Conservation (phyloP, 1,284 basidiomycete species). For the Cryptococcus sp. region DNA sequence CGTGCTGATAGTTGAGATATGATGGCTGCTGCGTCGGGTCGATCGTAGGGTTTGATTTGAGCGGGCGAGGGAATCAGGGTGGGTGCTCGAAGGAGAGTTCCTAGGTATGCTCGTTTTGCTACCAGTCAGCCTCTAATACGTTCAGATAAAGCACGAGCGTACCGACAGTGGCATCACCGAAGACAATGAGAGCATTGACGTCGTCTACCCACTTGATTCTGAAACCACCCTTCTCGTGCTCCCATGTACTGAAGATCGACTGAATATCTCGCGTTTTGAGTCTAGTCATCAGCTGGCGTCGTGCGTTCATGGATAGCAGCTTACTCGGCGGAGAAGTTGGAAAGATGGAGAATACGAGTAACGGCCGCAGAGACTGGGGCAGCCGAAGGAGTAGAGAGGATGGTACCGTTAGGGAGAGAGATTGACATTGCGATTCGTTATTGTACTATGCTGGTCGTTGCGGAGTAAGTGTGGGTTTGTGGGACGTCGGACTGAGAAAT, state of each 20-base stretch:
- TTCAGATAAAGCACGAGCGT: slow-evolving; percentile 23
- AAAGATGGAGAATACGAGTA: slow-evolving; percentile 87
- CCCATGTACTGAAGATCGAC: slow-evolving; percentile 83
- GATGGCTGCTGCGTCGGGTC: slow-evolving; percentile 83
- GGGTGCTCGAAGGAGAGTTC: slow-evolving; percentile 76
- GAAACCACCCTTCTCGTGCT: slow-evolving; percentile 80
- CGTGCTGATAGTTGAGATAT: slow-evolving; percentile 77
- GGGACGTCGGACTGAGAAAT: too few relatives aligned
- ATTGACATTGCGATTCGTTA: slow-evolving; percentile 34
- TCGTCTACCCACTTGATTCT: slow-evolving; percentile 99
- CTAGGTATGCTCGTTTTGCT: slow-evolving; percentile 93
- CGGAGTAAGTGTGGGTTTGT: too few relatives aligned
- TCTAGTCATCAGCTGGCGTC: slow-evolving; percentile 18
- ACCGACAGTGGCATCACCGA: slow-evolving; percentile 59
- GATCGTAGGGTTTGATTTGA: slow-evolving; percentile 83
- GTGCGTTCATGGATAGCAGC: slow-evolving; percentile 7
- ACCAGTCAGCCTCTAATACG: not conserved
- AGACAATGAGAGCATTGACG: slow-evolving; percentile 90
- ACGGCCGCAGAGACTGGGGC: slow-evolving; percentile 76
- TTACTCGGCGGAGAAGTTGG: slow-evolving; percentile 79
- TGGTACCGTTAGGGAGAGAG: slow-evolving; percentile 46
- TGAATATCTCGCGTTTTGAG: slow-evolving; percentile 98
- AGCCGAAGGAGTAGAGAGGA: slow-evolving; percentile 36
- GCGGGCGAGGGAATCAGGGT: slow-evolving; percentile 61
- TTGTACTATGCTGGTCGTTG: not conserved